phyloP scores from a whole-genome alignment of 345 rosid species.

The Psidium guajava region DNA sequence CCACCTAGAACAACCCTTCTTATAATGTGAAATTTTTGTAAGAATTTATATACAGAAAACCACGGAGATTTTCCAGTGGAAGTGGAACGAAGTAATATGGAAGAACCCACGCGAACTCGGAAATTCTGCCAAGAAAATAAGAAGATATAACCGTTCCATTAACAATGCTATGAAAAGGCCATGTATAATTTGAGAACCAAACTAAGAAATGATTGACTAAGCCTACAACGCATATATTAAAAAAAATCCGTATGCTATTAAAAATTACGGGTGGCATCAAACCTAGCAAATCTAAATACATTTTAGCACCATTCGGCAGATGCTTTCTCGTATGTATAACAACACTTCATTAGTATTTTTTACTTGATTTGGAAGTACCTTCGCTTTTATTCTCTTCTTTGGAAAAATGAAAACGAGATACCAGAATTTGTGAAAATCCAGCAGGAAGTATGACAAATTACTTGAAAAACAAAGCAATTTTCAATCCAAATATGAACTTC shows the following conservation, averaged over 20 bases:
- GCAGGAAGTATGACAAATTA: background rate
- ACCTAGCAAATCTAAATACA: fast-evolving
- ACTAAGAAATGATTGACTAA: too few species aligned
- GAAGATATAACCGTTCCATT: background rate
- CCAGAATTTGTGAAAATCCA: background rate
- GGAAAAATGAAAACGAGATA: background rate
- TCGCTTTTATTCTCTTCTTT: background rate
- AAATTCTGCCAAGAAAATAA: background rate
- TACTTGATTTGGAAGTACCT: background rate
- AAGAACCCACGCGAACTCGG: background rate
- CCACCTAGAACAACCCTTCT: too few species aligned
- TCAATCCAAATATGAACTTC: background rate
- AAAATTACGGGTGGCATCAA: background rate
- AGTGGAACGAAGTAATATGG: background rate
- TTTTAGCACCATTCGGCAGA: background rate
- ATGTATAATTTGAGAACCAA: too few species aligned
- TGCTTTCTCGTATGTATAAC: background rate
- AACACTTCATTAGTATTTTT: background rate
- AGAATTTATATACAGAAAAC: background rate
- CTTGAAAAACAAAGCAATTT: background rate
- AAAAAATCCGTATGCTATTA: background rate
- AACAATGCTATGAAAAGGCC: background rate
- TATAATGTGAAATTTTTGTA: background rate
- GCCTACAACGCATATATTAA: too few species aligned
- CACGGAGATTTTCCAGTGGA: too few species aligned